A percentile compares a stretch with the other conserved stretches of the same genome.
These are phyloP conservation scores for Calonectria hawksworthii DNA, from an alignment of 2,329 filamentous ascomycete genomes.

Conservation along the genomic window DNA sequence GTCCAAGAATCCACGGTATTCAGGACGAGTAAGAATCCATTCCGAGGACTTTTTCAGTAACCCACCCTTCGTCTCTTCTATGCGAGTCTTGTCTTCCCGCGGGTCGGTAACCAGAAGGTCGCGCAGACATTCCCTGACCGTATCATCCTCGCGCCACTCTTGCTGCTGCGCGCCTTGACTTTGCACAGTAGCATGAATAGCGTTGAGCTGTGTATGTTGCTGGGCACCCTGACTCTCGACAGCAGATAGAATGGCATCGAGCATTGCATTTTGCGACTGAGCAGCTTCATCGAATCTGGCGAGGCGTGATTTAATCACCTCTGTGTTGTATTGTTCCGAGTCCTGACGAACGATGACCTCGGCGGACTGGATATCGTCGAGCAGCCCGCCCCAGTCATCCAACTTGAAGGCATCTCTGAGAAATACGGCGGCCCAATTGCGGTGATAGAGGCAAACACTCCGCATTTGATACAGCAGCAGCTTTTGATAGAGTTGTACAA, in stretches of 20 bases:
- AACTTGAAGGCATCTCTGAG: conserved; percentile 47
- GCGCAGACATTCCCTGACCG: conserved; percentile 18
- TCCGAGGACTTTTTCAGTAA: conserved; percentile 38
- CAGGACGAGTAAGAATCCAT: conserved; percentile 48
- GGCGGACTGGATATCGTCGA: conserved; percentile 44
- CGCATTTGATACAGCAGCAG: conserved; percentile 59
- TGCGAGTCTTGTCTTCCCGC: background rate
- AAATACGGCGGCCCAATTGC: conserved; percentile 45
- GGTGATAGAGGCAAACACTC: conserved; percentile 54
- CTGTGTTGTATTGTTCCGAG: conserved; percentile 28
- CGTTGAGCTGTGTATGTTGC: conserved; percentile 8
- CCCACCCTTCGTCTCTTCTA: conserved; percentile 26
- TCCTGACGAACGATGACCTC: conserved; percentile 38
- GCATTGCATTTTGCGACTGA: conserved; percentile 1
- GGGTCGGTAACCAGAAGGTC: conserved; percentile 5
- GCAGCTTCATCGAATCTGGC: background rate
- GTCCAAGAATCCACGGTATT: conserved; percentile 46
- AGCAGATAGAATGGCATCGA: conserved; percentile 21
- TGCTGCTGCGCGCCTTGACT: background rate
- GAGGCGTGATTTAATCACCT: conserved; percentile 20
- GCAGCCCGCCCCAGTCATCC: conserved; percentile 52
- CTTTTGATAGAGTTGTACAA: conserved; percentile 55
- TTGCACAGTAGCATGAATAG: background rate
- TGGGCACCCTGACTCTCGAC: conserved; percentile 22
- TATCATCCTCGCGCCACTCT: conserved; percentile 16